Evolutionary conservation across 768 basidiomycete species (phyloP).

Genomic region (Psilocybe azurescens): DNA sequence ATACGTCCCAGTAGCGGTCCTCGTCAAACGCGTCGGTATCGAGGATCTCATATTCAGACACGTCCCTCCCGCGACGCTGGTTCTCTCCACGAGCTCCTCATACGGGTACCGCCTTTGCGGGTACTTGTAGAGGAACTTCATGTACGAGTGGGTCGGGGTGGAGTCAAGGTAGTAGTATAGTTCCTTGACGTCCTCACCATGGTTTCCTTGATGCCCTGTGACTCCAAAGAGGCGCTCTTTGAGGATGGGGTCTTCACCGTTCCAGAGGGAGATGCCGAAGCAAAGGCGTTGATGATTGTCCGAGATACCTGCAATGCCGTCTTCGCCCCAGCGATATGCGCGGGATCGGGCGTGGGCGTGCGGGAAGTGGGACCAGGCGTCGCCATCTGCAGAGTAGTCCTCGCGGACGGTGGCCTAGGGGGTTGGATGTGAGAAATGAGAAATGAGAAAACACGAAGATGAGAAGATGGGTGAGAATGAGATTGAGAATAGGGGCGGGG

Average conservation of each 20-base stretch:
- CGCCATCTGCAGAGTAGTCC: conserved; percentile 96
- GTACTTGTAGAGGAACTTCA: conserved; percentile 99
- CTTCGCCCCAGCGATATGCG: conserved; percentile 98
- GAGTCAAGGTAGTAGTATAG: conserved; percentile 98
- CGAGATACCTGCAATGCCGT: conserved; percentile 95
- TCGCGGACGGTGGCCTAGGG: conserved; percentile 94
- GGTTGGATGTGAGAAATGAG: too few species aligned
- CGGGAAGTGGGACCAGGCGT: conserved; percentile 95
- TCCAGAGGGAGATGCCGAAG: conserved; percentile 93
- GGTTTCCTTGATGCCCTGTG: conserved; percentile 97
- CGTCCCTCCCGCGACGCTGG: conserved; percentile 79
- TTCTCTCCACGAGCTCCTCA: conserved; percentile 92
- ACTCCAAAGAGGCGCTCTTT: conserved; percentile 97
- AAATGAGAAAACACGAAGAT: too few species aligned
- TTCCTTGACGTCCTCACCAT: conserved; percentile 99
- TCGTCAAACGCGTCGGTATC: conserved; percentile 93
- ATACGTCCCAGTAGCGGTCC: conserved; percentile 98
- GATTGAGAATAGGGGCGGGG: neutral
- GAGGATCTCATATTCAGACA: conserved; percentile 90
- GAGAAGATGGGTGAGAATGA: conserved; percentile 8
- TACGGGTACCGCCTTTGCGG: conserved; percentile 93
- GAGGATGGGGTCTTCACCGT: conserved; percentile 90
- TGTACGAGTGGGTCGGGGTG: conserved; percentile 98
- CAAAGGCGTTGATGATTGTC: conserved; percentile 97
- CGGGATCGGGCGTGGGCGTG: conserved; percentile 93